Base-by-base conservation (phyloP, 305 asterid genomes). In the Rubia occidens region DNA sequence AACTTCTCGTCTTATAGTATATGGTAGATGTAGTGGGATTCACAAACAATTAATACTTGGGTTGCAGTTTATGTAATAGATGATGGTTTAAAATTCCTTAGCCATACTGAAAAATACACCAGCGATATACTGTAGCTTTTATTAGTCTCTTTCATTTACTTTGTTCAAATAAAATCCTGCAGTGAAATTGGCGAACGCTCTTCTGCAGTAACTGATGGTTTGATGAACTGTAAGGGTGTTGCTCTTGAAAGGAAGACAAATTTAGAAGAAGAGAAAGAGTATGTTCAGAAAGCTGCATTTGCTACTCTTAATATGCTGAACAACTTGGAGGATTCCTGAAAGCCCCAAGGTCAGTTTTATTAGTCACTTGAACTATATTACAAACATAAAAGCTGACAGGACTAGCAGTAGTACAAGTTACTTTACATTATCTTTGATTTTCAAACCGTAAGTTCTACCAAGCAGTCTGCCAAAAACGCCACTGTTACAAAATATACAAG, bases 161-260 rank as follows among this genome's bases (percentile, higher is more conserved):
- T 15, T 51, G 18, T 5, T 44, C 21, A 58, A 37, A 37, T 76
- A 68, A 74, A 74, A 64, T 56, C 74, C 56, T 62, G 39, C 89
- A 93, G 97, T 66, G 97, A 87, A 71, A 85, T 93, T 69, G 97
- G 89, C 49, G 87, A 82, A 75, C 85, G 74, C 78, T 83, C 95
- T 77, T 77, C 91, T 78, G 86, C 83, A 61, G 81, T 94, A 81
- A 73, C 66, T 37, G 88, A 85, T 76, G 97, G 88, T 75, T 75
- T 90, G 59, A 90, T 79, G 77, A 90, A 85, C 78, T 82, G 88
- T 79, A 94, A 82, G 81, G 88, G 80, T 29, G 67, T 81, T 76
- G 88, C 80, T 61, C 84, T 90, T 75, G 88, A 82, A 85, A 90
- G 89, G 81, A 87, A 85, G 82, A 84, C 66, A 75, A 77, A 66